Conservation (phyloP, 768 basidiomycete species). For the Tylopilus intermedius region DNA sequence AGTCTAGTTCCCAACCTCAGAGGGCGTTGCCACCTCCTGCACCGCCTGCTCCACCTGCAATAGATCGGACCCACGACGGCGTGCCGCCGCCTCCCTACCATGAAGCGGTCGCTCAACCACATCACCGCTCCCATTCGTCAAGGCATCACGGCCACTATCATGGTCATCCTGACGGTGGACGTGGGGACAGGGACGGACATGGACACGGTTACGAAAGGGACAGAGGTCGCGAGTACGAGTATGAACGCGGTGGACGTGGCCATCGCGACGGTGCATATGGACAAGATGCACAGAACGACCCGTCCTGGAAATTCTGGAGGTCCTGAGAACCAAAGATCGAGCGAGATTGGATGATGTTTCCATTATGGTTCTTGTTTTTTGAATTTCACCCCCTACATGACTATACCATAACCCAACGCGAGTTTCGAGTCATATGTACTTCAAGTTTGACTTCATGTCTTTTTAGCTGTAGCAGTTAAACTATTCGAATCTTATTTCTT, state of each 20-base stretch:
- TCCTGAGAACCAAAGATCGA: conserved; percentile 2
- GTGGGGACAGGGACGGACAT: conserved; percentile 12
- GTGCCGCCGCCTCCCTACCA: conserved; percentile 21
- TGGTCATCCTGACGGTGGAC: conserved; percentile 9
- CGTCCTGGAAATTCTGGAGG: conserved; percentile 15
- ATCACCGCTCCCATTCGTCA: conserved; percentile 16
- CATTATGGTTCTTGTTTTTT: background rate
- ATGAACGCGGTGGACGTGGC: background rate
- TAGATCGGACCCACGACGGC: background rate
- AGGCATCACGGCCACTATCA: conserved; percentile 14
- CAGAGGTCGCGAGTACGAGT: conserved; percentile 4
- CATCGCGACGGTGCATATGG: conserved; percentile 5
- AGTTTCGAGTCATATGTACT: conserved; percentile 1
- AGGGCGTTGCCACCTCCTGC: conserved; percentile 12
- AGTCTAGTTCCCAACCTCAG: conserved; percentile 16
- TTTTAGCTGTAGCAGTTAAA: background rate
- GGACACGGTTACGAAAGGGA: conserved; percentile 11
- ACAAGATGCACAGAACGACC: background rate
- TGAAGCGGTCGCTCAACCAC: conserved; percentile 10
- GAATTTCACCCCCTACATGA: background rate
- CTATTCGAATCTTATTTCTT: background rate
- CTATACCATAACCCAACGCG: conserved; percentile 4
- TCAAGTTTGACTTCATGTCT: background rate
- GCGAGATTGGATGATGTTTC: background rate
- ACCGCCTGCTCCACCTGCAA: background rate